Conservation (phyloP, 495 filamentous ascomycete genomes). For the Pyronema domesticum region DNA sequence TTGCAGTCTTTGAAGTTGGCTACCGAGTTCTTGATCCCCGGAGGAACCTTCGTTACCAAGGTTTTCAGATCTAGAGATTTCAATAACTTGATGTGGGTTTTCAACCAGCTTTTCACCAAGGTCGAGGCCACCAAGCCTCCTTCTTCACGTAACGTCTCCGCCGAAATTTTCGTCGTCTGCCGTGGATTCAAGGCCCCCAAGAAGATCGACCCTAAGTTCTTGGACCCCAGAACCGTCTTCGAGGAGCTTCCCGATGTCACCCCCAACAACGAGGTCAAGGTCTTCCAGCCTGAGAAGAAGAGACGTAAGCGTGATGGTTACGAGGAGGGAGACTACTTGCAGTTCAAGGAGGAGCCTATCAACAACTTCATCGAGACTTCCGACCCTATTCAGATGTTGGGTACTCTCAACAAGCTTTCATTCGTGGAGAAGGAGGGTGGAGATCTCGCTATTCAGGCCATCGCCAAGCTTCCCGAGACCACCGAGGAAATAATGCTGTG, state of each 20-base stretch:
- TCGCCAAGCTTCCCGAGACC: conserved; percentile 83
- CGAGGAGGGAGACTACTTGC: conserved; percentile 84
- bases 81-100: conserved; percentile 90
- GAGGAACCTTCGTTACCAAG: conserved; percentile 92
- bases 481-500: conserved; percentile 71
- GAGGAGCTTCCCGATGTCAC: conserved; percentile 78
- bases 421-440: conserved; percentile 62
- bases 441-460: conserved; percentile 68
- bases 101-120: conserved; percentile 85
- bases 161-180: conserved; percentile 96
- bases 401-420: conserved; percentile 61
- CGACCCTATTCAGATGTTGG: conserved; percentile 92
- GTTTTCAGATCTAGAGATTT: conserved; percentile 97
- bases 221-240: conserved; percentile 82
- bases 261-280: conserved; percentile 91
- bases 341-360: conserved; percentile 72
- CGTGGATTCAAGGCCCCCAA: conserved; percentile 87
- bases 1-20: conserved; percentile 83
- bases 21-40: conserved; percentile 78
- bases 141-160: conserved; percentile 84
- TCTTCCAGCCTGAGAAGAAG: conserved; percentile 93
- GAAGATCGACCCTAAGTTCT: conserved; percentile 74
- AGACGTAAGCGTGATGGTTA: conserved; percentile 95
- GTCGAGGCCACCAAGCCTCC: conserved; percentile 96
- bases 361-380: conserved; percentile 88